phyloP scores from a whole-genome alignment of 768 basidiomycete genomes.

The Leccinum subgranulosum region DNA sequence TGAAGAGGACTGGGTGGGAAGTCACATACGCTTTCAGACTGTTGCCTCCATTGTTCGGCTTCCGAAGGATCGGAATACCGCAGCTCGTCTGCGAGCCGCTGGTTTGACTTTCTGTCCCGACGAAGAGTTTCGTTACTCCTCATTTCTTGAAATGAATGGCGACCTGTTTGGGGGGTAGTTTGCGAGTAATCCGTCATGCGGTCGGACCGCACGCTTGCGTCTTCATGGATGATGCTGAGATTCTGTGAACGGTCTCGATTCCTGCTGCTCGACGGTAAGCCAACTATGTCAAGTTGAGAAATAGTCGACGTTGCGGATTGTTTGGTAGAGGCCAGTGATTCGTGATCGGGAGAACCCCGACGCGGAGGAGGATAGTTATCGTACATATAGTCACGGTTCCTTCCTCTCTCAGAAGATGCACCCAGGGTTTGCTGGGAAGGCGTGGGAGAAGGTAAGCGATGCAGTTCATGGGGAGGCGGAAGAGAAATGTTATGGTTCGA shows the following conservation, averaged over 20 bases:
- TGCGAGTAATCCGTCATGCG: conserved; percentile 24
- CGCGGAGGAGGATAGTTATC: conserved; percentile 18
- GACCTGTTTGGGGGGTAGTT: conserved; percentile 19
- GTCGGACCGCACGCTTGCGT: conserved; percentile 27
- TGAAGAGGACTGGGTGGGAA: not conserved
- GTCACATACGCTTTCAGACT: conserved; percentile 18
- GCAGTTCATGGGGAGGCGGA: conserved; percentile 52
- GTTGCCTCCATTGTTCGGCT: conserved; percentile 31
- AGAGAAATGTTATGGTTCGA: conserved; percentile 38
- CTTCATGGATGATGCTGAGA: conserved; percentile 33
- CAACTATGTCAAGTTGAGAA: conserved; percentile 33
- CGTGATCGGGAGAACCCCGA: conserved; percentile 27
- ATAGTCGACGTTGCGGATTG: conserved; percentile 29
- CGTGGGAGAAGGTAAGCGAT: conserved; percentile 28
- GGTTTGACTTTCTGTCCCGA: conserved; percentile 22
- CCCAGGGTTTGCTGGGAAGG: conserved; percentile 25
- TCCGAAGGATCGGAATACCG: conserved; percentile 33
- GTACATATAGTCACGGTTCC: conserved; percentile 24
- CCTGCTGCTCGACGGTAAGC: conserved; percentile 18
- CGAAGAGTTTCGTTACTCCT: conserved; percentile 16
- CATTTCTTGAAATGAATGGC: conserved; percentile 10
- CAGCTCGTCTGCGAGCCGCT: conserved; percentile 33
- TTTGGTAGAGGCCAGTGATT: conserved; percentile 26
- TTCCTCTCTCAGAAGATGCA: conserved; percentile 17
- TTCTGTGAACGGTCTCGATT: conserved; percentile 23